phyloP scores from a whole-genome alignment of 352 stramenopile genomes.

The Globisporangium abappressorium region DNA sequence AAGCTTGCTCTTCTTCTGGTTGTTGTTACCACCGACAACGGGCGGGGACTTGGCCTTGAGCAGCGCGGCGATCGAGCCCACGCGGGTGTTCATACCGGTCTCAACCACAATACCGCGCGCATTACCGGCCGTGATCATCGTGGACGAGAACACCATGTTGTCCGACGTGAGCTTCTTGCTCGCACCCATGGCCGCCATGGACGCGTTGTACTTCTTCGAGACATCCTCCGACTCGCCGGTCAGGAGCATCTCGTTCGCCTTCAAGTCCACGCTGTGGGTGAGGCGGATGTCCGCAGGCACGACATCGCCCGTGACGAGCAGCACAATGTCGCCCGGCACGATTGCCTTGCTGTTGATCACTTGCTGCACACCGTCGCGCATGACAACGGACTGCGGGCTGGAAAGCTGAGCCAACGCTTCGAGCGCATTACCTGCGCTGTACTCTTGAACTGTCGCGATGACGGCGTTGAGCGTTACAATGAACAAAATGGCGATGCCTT shows the following conservation, averaged over 20 bases:
- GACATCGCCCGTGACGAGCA: conserved; percentile 91
- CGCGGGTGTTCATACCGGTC: conserved; percentile 70
- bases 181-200: conserved; percentile 22
- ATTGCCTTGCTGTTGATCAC: conserved; percentile 67
- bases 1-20: conserved; percentile 28
- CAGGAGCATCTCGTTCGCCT: conserved; percentile 93
- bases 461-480: conserved; percentile 63
- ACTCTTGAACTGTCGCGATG: conserved; percentile 62
- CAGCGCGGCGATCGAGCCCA: conserved; percentile 64
- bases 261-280: conserved; percentile 78
- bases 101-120: conserved; percentile 67
- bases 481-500: conserved; percentile 67
- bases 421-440: conserved; percentile 60
- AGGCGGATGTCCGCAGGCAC: conserved; percentile 91
- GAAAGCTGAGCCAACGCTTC: conserved; percentile 59
- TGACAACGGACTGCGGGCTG: conserved; percentile 58
- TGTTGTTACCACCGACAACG: neutral
- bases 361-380: conserved; percentile 58
- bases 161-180: conserved; percentile 52
- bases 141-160: conserved; percentile 95
- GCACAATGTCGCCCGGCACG: conserved; percentile 83
- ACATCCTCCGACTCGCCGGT: conserved; percentile 92
- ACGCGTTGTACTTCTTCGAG: conserved; percentile 56
- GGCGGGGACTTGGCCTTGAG: conserved; percentile 42
- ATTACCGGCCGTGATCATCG: conserved; percentile 73